Evolutionary conservation across 495 filamentous ascomycete species (phyloP).

Genomic region (Xylaria nigripes): DNA sequence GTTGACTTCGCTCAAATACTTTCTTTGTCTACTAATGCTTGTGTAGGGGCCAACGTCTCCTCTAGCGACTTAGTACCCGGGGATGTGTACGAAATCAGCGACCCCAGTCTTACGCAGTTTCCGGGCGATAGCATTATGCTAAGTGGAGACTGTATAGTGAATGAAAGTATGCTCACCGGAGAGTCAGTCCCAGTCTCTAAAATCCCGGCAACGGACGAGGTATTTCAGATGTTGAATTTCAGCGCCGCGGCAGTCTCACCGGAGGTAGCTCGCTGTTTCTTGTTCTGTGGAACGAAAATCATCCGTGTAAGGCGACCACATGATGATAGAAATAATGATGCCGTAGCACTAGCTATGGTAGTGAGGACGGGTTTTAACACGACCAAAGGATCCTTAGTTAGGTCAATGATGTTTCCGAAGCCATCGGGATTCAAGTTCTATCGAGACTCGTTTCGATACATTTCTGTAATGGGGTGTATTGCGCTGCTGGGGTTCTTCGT

Average conservation of each 20-base stretch:
- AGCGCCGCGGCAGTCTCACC: constrained; percentile 69
- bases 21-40: constrained; percentile 25
- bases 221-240: constrained; percentile 64
- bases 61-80: constrained; percentile 89
- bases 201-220: constrained; percentile 72
- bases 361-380: constrained; percentile 94
- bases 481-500: constrained; percentile 80
- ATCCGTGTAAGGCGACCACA: constrained; percentile 84
- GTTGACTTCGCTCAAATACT: constrained; percentile 23
- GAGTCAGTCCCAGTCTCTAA: constrained; percentile 98
- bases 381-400: constrained; percentile 90
- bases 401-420: constrained; percentile 98
- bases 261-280: constrained; percentile 74
- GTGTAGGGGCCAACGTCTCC: constrained; percentile 69
- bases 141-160: constrained; percentile 94
- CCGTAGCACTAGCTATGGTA: constrained; percentile 83
- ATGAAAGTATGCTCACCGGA: constrained; percentile 98
- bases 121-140: constrained; percentile 90
- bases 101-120: constrained; percentile 87
- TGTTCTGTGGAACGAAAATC: constrained; percentile 94
- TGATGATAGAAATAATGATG: constrained; percentile 73
- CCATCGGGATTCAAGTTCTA: constrained; percentile 98
- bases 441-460: constrained; percentile 93
- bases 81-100: constrained; percentile 95
- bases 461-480: constrained; percentile 91